A percentile compares a stretch with the other conserved stretches of the same genome.
Evolutionary conservation across 1,139 yeast species (phyloP).

Genomic region (Candida sanyaensis): DNA sequence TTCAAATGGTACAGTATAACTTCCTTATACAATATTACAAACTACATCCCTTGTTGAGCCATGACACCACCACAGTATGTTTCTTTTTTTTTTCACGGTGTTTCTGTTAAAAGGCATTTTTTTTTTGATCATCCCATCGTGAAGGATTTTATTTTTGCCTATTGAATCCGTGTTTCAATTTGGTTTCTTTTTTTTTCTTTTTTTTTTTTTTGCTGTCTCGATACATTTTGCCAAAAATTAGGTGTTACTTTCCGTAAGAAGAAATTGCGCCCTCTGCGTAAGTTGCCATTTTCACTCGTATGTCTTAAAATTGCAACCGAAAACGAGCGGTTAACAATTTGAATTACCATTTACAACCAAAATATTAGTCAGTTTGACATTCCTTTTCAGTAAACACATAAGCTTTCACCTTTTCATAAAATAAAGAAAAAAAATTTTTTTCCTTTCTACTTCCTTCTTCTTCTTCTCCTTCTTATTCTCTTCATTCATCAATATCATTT

Average conservation of each 20-base stretch:
- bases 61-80: too few species aligned
- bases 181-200: neutral
- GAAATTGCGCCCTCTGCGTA: neutral
- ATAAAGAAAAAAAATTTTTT: neutral
- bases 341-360: constrained; percentile 6
- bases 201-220: neutral
- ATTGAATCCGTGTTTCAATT: neutral
- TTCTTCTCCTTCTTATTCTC: neutral
- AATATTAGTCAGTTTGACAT: constrained; percentile 5
- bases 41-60: too few species aligned
- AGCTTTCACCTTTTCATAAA: neutral
- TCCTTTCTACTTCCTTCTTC: neutral
- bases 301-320: constrained; percentile 7
- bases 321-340: constrained; percentile 11
- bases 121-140: too few species aligned
- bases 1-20: too few species aligned
- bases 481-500: neutral
- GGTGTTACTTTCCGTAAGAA: constrained; percentile 3
- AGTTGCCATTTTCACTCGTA: constrained; percentile 3
- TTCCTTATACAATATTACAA: too few species aligned
- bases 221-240: neutral
- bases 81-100: too few species aligned
- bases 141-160: too few species aligned
- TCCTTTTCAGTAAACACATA: constrained; percentile 2
- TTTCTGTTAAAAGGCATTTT: too few species aligned